Evolutionary conservation across 2,329 filamentous ascomycete genomes (phyloP).

Genomic region (Blastomyces emzantsi): DNA sequence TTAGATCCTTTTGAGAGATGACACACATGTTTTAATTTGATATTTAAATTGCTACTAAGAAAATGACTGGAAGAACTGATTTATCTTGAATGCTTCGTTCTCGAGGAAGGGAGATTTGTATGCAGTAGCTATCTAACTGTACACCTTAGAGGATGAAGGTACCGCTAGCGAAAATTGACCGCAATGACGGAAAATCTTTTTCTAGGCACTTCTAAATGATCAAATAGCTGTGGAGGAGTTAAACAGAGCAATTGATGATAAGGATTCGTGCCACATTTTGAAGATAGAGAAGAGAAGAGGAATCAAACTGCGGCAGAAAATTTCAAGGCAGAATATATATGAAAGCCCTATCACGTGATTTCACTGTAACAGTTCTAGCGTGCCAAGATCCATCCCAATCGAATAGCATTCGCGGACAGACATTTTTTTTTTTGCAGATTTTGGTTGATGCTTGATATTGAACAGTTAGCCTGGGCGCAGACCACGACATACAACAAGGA

Average conservation of each 20-base stretch:
- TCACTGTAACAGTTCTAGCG: slow-evolving; percentile 20
- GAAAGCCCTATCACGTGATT: slow-evolving; percentile 17
- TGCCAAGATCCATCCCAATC: slow-evolving; percentile 10
- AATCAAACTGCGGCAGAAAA: slow-evolving; percentile 25
- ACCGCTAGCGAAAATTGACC: slow-evolving; percentile 99
- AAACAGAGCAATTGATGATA: slow-evolving; percentile 78
- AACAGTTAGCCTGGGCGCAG: background rate
- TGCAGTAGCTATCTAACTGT: slow-evolving; percentile 97
- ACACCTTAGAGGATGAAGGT: slow-evolving; percentile 71
- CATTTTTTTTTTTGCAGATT: slow-evolving; percentile 11
- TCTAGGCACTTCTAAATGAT: slow-evolving; percentile 93
- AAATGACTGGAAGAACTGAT: background rate
- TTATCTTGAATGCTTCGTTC: background rate
- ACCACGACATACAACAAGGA: background rate
- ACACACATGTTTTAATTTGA: background rate
- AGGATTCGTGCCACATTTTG: slow-evolving; percentile 66
- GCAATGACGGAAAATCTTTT: slow-evolving; percentile 43
- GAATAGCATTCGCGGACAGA: background rate
- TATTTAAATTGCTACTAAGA: background rate
- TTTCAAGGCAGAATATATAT: background rate
- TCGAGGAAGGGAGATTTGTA: slow-evolving; percentile 46
- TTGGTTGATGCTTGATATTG: background rate
- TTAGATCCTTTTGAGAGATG: background rate
- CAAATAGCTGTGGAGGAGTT: slow-evolving; percentile 63
- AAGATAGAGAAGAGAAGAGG: slow-evolving; percentile 28